Percentiles rank a stretch among this genome's conserved stretches.
These are phyloP conservation scores for Ganoderma lingzhi DNA, from an alignment of 1,284 basidiomycete species.

Conservation along the genomic window DNA sequence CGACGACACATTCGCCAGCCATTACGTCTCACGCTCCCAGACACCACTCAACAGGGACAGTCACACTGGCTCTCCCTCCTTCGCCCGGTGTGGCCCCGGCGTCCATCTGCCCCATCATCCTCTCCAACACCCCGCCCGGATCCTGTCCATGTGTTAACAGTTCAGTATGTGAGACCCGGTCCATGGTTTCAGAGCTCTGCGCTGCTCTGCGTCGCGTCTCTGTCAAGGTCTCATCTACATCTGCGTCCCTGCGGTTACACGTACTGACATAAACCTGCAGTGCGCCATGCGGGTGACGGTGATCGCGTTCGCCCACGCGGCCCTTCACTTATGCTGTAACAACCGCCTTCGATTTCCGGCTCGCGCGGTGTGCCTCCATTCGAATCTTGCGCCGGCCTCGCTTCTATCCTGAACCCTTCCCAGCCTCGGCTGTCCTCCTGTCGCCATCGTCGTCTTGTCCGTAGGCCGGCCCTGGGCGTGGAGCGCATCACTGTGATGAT, in stretches of 20 bases:
- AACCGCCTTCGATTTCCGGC: background rate
- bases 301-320: background rate
- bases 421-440: background rate
- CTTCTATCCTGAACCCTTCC: background rate
- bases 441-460: background rate
- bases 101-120: slow-evolving; percentile 4
- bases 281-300: background rate
- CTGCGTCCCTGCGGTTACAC: background rate
- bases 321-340: slow-evolving; percentile 2
- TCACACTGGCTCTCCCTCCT: background rate
- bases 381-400: background rate
- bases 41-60: background rate
- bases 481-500: slow-evolving; percentile 4
- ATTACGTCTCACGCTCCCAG: slow-evolving; percentile 4
- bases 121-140: background rate
- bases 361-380: background rate
- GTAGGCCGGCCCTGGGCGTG: background rate
- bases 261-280: slow-evolving; percentile 2
- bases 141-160: background rate
- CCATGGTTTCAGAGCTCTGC: background rate
- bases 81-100: background rate
- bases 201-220: too few relatives aligned
- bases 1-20: slow-evolving; percentile 1
- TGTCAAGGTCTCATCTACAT: background rate
- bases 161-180: background rate